phyloP scores from a whole-genome alignment of 1,284 basidiomycete genomes.

The Gastroboletus turbinatus region DNA sequence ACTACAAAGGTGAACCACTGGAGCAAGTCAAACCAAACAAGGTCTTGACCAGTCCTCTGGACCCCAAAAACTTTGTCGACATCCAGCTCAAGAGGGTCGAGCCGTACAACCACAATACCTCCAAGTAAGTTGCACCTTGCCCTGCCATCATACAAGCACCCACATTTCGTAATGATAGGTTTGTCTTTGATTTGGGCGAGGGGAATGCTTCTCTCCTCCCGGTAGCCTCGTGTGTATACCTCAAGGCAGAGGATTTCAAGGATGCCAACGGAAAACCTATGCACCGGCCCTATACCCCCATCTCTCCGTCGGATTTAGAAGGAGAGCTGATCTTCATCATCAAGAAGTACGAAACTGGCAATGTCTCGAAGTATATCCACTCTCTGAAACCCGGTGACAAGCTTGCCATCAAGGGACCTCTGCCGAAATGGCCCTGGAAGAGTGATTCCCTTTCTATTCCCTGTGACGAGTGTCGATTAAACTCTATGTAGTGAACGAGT shows the following conservation, averaged over 20 bases:
- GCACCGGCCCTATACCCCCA: conserved; percentile 86
- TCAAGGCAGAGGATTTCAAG: conserved; percentile 60
- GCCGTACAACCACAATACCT: conserved; percentile 92
- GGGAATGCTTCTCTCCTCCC: conserved; percentile 78
- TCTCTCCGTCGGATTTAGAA: conserved; percentile 68
- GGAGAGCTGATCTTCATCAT: conserved; percentile 83
- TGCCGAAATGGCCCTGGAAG: conserved; percentile 82
- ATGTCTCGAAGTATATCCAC: conserved; percentile 79
- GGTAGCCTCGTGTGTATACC: conserved; percentile 68
- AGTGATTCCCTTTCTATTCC: conserved; percentile 38
- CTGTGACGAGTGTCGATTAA: neutral
- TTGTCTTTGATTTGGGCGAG: conserved; percentile 85
- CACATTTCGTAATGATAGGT: conserved; percentile 42
- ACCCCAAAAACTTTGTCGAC: conserved; percentile 72
- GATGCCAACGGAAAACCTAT: conserved; percentile 88
- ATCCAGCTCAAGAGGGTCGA: conserved; percentile 84
- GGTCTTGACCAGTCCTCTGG: conserved; percentile 62
- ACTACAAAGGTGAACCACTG: conserved; percentile 20
- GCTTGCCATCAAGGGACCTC: conserved; percentile 88
- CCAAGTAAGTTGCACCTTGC: conserved; percentile 45
- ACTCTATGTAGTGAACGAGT: conserved; percentile 66
- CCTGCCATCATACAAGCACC: neutral
- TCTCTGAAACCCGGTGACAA: conserved; percentile 75
- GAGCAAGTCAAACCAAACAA: conserved; percentile 41
- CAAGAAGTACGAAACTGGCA: conserved; percentile 83